phyloP scores from a whole-genome alignment of 2,329 filamentous ascomycete species.

The Helotiales sp. region DNA sequence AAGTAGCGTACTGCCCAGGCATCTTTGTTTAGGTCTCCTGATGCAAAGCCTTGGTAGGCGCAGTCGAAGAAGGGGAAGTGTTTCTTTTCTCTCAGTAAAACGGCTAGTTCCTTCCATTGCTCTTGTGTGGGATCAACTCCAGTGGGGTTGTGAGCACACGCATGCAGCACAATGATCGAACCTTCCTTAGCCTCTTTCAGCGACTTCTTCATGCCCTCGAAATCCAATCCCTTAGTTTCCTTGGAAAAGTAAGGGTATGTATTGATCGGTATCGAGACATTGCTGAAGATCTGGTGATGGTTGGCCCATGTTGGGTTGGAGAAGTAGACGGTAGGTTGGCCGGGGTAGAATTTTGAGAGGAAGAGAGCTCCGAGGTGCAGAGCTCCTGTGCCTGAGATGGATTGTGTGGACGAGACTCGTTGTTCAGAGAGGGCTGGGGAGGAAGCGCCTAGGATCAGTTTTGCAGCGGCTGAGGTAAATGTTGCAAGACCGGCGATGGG shows the following conservation, averaged over 20 bases:
- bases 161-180: slow-evolving; percentile 88
- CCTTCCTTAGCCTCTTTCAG: slow-evolving; percentile 71
- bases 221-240: slow-evolving; percentile 86
- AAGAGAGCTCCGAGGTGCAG: slow-evolving; percentile 93
- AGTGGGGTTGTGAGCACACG: slow-evolving; percentile 97
- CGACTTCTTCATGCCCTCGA: slow-evolving; percentile 78
- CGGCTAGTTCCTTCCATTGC: slow-evolving; percentile 90
- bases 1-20: slow-evolving; percentile 95
- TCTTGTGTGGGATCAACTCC: slow-evolving; percentile 92
- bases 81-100: slow-evolving; percentile 70
- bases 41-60: slow-evolving; percentile 97
- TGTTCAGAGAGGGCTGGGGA: slow-evolving; percentile 84
- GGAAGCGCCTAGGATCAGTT: slow-evolving; percentile 78
- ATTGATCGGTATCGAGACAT: slow-evolving; percentile 75
- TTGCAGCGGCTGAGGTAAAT: slow-evolving; percentile 88
- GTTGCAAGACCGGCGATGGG: slow-evolving; percentile 86
- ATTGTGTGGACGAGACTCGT: slow-evolving; percentile 80
- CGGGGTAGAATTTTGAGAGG: slow-evolving; percentile 85
- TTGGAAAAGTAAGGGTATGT: slow-evolving; percentile 94
- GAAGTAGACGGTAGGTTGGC: slow-evolving; percentile 78
- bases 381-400: slow-evolving; percentile 95
- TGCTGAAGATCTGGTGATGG: slow-evolving; percentile 97
- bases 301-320: slow-evolving; percentile 98
- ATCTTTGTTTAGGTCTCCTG: slow-evolving; percentile 81
- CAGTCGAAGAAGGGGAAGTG: slow-evolving; percentile 99